Percentiles rank a stretch among this genome's conserved stretches.
Evolutionary conservation across 2,329 filamentous ascomycete genomes (phyloP).

Genomic region (Microcyclospora tardicrescens): DNA sequence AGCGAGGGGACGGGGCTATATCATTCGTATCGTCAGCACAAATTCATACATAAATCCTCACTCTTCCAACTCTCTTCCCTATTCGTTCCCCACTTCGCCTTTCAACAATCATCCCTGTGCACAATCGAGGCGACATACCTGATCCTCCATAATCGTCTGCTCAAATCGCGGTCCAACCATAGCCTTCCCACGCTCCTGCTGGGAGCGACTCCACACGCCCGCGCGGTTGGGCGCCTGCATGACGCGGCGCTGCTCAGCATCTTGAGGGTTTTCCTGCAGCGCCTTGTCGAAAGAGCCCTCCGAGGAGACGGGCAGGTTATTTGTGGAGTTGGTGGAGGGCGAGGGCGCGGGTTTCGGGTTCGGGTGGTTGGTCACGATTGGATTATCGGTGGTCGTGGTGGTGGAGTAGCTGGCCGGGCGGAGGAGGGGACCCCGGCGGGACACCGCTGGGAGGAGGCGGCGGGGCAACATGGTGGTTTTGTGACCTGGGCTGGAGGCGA

Average conservation of each 20-base stretch:
- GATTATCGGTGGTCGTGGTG: constrained; percentile 24
- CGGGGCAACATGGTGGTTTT: constrained; percentile 1
- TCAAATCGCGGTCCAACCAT: constrained; percentile 95
- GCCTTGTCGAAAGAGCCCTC: constrained; percentile 38
- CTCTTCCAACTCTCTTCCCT: not conserved
- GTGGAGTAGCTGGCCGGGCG: not conserved
- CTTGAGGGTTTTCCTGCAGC: constrained; percentile 42
- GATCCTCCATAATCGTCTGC: constrained; percentile 83
- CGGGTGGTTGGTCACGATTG: constrained; percentile 51
- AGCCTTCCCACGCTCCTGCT: constrained; percentile 65
- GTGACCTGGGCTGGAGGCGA: no score
- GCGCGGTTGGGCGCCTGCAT: constrained; percentile 78
- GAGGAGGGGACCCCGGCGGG: constrained; percentile 4
- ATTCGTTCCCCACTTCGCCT: not conserved
- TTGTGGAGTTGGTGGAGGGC: constrained; percentile 42
- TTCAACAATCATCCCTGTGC: constrained; percentile 1
- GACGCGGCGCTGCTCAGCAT: constrained; percentile 44
- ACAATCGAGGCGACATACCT: constrained; percentile 49
- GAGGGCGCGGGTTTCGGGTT: constrained; percentile 34
- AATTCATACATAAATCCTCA: not conserved
- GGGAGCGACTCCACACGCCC: constrained; percentile 71
- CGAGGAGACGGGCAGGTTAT: constrained; percentile 42
- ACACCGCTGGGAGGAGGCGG: constrained; percentile 13
- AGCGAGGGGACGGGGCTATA: constrained; percentile 71
- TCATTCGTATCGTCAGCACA: constrained; percentile 1